Evolutionary conservation across 345 rosid genomes (phyloP).

Genomic region (Salix suchowensis): DNA sequence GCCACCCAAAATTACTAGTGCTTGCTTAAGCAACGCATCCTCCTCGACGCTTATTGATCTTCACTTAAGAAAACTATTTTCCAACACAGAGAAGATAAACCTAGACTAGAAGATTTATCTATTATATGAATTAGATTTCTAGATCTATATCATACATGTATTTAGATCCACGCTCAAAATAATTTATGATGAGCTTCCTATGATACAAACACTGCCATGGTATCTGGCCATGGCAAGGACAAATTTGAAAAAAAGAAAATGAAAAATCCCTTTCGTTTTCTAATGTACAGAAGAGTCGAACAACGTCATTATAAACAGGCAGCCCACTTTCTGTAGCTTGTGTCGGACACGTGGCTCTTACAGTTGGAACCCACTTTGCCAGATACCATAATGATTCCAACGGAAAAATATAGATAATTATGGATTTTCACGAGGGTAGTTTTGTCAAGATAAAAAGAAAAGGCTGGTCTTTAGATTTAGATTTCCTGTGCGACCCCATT

Average conservation of each 20-base stretch:
- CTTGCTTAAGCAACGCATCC: neutral
- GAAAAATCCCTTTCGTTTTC: neutral
- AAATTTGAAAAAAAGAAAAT: too few relatives aligned
- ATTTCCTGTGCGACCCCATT: neutral
- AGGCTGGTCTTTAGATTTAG: neutral
- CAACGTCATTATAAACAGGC: neutral
- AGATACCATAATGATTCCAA: neutral
- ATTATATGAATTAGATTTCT: neutral
- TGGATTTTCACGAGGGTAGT: neutral
- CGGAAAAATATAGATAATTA: neutral
- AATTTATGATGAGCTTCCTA: neutral
- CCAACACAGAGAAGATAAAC: neutral
- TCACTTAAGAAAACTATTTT: neutral
- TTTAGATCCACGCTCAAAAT: neutral
- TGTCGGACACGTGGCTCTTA: constrained; percentile 20
- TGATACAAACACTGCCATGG: neutral
- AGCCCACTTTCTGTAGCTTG: neutral
- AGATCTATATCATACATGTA: neutral
- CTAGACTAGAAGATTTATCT: too few relatives aligned
- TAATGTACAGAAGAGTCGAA: neutral
- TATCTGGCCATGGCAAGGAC: neutral
- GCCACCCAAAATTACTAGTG: neutral
- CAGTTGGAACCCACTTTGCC: neutral
- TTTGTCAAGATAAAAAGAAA: neutral
- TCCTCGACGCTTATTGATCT: too few relatives aligned